Base-by-base conservation (phyloP, 495 filamentous ascomycete genomes). In the Amorphotheca resinae region DNA sequence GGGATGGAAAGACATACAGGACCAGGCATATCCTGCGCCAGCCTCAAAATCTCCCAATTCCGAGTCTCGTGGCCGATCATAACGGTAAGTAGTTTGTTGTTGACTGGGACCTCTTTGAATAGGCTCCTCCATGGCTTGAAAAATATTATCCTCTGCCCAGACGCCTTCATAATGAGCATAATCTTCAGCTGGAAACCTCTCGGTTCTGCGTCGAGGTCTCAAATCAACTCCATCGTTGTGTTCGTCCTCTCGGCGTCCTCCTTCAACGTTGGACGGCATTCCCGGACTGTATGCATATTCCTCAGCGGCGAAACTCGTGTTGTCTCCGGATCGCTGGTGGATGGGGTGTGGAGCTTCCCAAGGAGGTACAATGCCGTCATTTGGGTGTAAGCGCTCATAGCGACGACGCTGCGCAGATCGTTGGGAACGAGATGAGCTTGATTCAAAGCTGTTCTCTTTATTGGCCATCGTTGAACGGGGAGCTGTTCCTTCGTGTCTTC, bases 251-350 rank as follows among this genome's bases (percentile, higher is more conserved):
- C 42, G 17, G 1, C 38, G 37, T 17, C 25, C n/a, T 16, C 43
- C 43, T 21, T 46, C 42, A 6, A 18, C 3, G n/a, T n/a, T n/a
- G n/a, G n/a, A n/a, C n/a, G 8, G 8, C 11, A 40, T 28, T 25
- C 45, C 40, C 0, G 49, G 49, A 8, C 35, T 21, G 31, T 48
- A 52, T n/a, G 21, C 41, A 17, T 42, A 52, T 33, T 9, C 12
- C 22, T 51, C 41, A 6, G 36, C 45, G 15, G 41, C 41, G 8
- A 51, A 17, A 7, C 25, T 20, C 2, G 14, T 16, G 1, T 43
- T 43, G 18, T 40, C 30, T 18, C 21, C 28, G 6, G 15, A 14
- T 11, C 34, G 16, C 7, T 43, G 39, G 33, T 47, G 34, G 7
- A 47, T 39, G 1, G 17, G 39, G 23, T 46, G 44, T 16, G 40